A percentile compares a stretch with the other conserved stretches of the same genome.
phyloP scores from a whole-genome alignment of 2,329 filamentous ascomycete species.

The Aspergillus texensis region DNA sequence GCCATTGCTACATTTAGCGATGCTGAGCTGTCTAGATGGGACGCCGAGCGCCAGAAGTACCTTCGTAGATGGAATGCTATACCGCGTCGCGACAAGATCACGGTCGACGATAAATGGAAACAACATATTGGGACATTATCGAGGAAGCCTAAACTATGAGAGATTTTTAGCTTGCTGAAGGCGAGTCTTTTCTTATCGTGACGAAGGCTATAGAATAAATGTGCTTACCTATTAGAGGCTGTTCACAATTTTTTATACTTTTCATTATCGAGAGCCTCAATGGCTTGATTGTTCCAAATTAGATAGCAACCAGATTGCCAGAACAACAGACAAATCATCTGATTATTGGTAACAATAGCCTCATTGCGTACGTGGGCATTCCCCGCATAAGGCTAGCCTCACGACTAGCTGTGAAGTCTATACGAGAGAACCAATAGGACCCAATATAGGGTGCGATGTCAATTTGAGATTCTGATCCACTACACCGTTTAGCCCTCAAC shows the following conservation, averaged over 20 bases:
- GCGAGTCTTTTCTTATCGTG: neutral
- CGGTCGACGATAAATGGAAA: conserved; percentile 4
- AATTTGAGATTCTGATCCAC: neutral
- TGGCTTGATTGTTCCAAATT: neutral
- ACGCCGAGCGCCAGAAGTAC: neutral
- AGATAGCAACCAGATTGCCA: neutral
- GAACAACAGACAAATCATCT: neutral
- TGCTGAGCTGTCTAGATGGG: neutral
- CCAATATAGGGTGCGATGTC: neutral
- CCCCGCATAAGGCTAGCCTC: neutral
- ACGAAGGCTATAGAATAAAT: neutral
- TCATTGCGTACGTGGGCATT: neutral
- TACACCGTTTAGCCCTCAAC: neutral
- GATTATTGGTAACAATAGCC: neutral
- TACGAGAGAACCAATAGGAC: neutral
- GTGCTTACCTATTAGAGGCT: neutral
- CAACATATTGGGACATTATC: neutral
- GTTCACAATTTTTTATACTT: neutral
- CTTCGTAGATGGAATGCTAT: neutral
- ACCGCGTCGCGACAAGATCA: neutral
- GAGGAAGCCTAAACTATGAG: neutral
- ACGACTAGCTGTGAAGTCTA: neutral
- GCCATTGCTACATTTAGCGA: neutral
- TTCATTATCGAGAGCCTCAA: neutral
- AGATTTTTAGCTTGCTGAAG: neutral